Evolutionary conservation across 345 rosid genomes (phyloP), one percentile per base, ranked within the genome.

Genomic region (Gossypium herbaceum): DNA sequence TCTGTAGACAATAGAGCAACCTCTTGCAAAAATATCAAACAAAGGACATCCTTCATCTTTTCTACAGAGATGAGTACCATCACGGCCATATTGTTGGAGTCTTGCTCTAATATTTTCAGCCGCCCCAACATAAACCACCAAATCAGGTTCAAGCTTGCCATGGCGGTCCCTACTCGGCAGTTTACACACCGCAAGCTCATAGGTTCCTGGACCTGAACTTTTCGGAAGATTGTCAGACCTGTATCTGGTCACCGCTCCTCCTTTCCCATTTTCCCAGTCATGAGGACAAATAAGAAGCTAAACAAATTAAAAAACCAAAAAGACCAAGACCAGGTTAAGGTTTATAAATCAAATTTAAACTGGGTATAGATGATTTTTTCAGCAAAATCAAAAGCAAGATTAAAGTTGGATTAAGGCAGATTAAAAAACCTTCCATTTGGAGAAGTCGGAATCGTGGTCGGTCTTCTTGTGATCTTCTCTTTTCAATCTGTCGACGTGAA

Each of bases 241-340:
- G 84, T 93, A 93, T 77, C 91, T 88, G 2, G 79, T 58, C 1
- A 87, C 90, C 39, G 39, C 39, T 65, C 95, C 97, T 64, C 88
- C 95, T 78, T 84, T 90, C 10, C 92, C 90, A 63, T 90, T 91
- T 67, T 81, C 88, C 97, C 98, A 91, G 67, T 93, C 97, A 27
- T 81, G 80, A 41, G 91, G 80, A 59, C 98, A 93, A 39, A 91
- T 80, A 0, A 94, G 86, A 73, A 87, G 83, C 98, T 93, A 73
- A 29, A 64, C 34, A 44, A 3, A 43, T 10, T 47, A 70, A 52
- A 52, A 52, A 70, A 70, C 29, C 27, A 19, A 1, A 20, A 44
- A 44, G 39, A 34, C 39, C 6, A 19, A n/a, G 11, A 10, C 5
- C 69, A 64, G 25, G 9, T 34, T 34, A 34, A 43, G 13, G 29